These are phyloP conservation scores for Calvatia gigantea DNA, from an alignment of 768 basidiomycete genomes.

Conservation along the genomic window DNA sequence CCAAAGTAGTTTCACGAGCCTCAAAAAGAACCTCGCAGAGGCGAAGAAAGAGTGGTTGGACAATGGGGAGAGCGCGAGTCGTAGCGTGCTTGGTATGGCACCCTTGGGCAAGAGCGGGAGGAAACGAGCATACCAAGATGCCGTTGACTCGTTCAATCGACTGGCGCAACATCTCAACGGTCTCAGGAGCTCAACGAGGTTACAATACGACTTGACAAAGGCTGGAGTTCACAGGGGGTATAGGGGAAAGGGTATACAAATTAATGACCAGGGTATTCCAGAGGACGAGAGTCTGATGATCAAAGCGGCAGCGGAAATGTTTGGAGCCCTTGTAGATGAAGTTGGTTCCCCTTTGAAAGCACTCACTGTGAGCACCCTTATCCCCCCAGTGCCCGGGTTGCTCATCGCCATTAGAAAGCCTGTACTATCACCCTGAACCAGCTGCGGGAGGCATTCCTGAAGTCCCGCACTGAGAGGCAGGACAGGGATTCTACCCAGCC, in stretches of 20 bases:
- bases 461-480: constrained; percentile 30
- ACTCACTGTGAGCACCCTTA: constrained; percentile 51
- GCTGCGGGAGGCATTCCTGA: constrained; percentile 64
- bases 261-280: constrained; percentile 5
- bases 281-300: constrained; percentile 41
- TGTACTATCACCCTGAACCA: constrained; percentile 58
- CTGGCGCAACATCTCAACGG: constrained; percentile 95
- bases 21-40: constrained; percentile 84
- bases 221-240: constrained; percentile 36
- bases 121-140: constrained; percentile 75
- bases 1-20: constrained; percentile 83
- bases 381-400: neutral
- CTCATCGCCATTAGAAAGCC: constrained; percentile 39
- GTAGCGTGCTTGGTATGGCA: constrained; percentile 13
- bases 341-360: constrained; percentile 74
- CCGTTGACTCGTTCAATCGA: constrained; percentile 81
- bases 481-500: constrained; percentile 36
- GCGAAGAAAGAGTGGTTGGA: constrained; percentile 81
- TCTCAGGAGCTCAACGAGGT: constrained; percentile 73
- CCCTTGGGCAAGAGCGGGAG: constrained; percentile 21
- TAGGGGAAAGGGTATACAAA: constrained; percentile 15
- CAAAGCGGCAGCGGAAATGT: constrained; percentile 66
- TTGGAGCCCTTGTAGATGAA: constrained; percentile 77
- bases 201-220: constrained; percentile 80
- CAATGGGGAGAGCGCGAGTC: constrained; percentile 15